Percentiles rank a stretch among this genome's conserved stretches.
Evolutionary conservation across 257 asterid genomes (phyloP).

Genomic region (Perilla frutescens): DNA sequence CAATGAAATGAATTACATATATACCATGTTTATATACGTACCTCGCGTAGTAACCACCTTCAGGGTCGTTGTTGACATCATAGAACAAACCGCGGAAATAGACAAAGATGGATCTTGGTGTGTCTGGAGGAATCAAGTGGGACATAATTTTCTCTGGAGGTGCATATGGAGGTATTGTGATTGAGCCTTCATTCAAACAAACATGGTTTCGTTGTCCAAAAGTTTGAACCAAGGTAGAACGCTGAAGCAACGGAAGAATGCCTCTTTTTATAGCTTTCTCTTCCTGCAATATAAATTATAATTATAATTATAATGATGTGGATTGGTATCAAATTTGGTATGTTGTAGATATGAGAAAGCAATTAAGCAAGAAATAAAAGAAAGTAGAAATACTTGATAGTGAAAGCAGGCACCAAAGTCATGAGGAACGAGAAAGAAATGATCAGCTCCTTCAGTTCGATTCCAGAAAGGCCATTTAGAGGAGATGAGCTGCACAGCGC

Average conservation of each 20-base stretch:
- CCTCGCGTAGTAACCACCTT: slow-evolving; percentile 95
- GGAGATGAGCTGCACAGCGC: slow-evolving; percentile 82
- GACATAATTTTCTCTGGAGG: slow-evolving; percentile 90
- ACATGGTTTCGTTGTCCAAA: slow-evolving; percentile 89
- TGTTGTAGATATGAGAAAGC: no score
- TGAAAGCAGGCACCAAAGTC: slow-evolving; percentile 94
- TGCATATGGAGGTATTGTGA: slow-evolving; percentile 86
- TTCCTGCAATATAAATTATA: slow-evolving; percentile 55
- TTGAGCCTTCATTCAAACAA: slow-evolving; percentile 75
- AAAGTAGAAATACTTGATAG: slow-evolving; percentile 57
- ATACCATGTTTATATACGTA: slow-evolving; percentile 24
- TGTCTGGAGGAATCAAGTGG: slow-evolving; percentile 77
- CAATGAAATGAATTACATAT: no score
- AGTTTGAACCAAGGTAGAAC: slow-evolving; percentile 82
- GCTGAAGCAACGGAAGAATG: slow-evolving; percentile 69
- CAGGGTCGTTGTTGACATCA: slow-evolving; percentile 77
- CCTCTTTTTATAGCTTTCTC: slow-evolving; percentile 89
- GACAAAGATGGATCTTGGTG: slow-evolving; percentile 84
- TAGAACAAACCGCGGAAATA: slow-evolving; percentile 85
- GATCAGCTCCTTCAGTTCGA: slow-evolving; percentile 84
- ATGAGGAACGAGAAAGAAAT: slow-evolving; percentile 87
- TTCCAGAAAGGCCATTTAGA: slow-evolving; percentile 87
- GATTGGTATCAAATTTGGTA: no score
- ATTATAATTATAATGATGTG: no score
- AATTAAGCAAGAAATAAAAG: background rate